Conservation (phyloP, 2,329 filamentous ascomycete genomes). For the Colletotrichum sp. region DNA sequence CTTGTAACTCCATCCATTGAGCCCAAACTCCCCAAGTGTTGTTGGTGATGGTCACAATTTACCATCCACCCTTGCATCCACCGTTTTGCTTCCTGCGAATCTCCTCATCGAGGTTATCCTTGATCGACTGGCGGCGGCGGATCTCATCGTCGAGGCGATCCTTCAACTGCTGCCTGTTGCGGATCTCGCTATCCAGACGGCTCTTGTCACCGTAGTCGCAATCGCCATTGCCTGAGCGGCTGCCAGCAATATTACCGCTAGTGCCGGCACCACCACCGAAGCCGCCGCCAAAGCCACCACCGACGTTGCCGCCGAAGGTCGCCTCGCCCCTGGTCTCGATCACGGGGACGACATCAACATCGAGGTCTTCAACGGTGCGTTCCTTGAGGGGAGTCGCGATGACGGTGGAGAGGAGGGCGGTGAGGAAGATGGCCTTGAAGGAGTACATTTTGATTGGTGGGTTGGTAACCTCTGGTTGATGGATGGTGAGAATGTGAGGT, state of each 20-base stretch:
- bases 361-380: not conserved
- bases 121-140: not conserved
- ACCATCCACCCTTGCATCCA: not conserved
- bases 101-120: not conserved
- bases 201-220: not conserved
- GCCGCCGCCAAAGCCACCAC: not conserved
- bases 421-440: not conserved
- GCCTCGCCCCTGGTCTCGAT: not conserved
- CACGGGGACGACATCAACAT: not conserved
- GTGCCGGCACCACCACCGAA: not conserved
- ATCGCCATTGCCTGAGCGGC: not conserved
- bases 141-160: slow-evolving; percentile 25
- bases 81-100: not conserved
- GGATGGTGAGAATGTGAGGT: not conserved
- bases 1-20: not conserved
- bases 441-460: not conserved
- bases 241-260: not conserved
- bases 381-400: not conserved
- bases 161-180: slow-evolving; percentile 27
- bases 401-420: not conserved
- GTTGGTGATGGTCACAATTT: not conserved
- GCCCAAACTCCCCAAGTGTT: accelerated
- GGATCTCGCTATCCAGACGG: slow-evolving; percentile 30
- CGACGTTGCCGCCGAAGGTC: not conserved
- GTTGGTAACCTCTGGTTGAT: accelerated